These are phyloP conservation scores for Russula olivacea DNA, from an alignment of 768 basidiomycete species.

Conservation along the genomic window DNA sequence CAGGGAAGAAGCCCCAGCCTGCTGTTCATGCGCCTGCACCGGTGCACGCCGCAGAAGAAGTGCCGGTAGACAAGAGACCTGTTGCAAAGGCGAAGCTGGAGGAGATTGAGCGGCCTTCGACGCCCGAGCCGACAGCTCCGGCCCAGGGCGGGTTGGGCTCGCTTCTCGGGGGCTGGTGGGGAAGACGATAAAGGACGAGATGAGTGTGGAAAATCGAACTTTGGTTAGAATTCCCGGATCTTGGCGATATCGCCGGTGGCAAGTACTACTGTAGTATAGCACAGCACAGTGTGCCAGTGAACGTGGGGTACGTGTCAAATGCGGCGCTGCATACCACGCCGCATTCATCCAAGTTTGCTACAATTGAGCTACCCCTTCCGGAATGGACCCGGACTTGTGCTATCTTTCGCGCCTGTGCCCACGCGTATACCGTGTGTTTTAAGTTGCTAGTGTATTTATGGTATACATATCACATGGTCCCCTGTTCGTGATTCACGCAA, in stretches of 20 bases:
- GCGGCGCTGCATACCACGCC: neutral
- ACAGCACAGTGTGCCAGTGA: neutral
- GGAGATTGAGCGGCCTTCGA: slow-evolving; percentile 43
- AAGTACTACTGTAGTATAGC: too few relatives aligned
- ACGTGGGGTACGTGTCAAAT: neutral
- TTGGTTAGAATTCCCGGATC: neutral
- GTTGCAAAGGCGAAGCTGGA: slow-evolving; percentile 51
- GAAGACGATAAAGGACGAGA: slow-evolving; percentile 30
- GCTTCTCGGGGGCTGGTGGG: slow-evolving; percentile 83
- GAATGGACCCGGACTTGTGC: neutral
- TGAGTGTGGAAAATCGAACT: neutral
- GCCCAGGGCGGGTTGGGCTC: slow-evolving; percentile 53
- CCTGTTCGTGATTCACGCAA: neutral
- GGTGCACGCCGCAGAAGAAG: slow-evolving; percentile 28
- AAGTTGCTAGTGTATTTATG: too few relatives aligned
- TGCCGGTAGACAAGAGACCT: slow-evolving; percentile 42
- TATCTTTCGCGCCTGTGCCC: neutral
- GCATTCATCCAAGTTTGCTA: neutral
- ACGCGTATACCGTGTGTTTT: neutral
- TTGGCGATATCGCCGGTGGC: neutral
- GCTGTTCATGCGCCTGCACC: slow-evolving; percentile 27
- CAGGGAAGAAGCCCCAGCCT: slow-evolving; percentile 55
- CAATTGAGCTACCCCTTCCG: too few relatives aligned
- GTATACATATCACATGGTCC: too few relatives aligned
- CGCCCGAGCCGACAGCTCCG: slow-evolving; percentile 44